Percentiles rank a stretch among this genome's conserved stretches.
Evolutionary conservation across 1,139 yeast genomes (phyloP).

Genomic region (Nematodospora anomalae): DNA sequence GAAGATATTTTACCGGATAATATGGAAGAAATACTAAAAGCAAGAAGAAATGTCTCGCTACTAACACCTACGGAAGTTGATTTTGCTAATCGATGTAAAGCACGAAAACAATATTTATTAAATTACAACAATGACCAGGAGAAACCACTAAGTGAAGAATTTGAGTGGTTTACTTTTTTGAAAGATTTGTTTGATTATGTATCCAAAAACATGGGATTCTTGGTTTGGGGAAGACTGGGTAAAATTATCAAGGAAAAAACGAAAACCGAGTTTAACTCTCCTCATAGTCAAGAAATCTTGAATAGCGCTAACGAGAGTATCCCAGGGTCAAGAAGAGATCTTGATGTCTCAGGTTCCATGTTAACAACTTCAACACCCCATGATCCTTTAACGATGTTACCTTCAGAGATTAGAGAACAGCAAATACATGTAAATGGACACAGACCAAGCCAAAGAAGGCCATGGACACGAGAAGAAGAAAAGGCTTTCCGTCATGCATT

Average conservation of each 20-base stretch:
- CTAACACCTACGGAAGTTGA: slow-evolving; percentile 72
- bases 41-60: slow-evolving; percentile 24
- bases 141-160: slow-evolving; percentile 35
- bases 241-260: slow-evolving; percentile 23
- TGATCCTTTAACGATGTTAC: slow-evolving; percentile 36
- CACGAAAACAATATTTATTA: slow-evolving; percentile 63
- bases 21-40: slow-evolving; percentile 46
- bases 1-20: slow-evolving; percentile 75
- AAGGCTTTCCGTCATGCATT: slow-evolving; percentile 80
- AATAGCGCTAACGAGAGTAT: slow-evolving; percentile 1
- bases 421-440: slow-evolving; percentile 39
- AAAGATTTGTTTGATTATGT: slow-evolving; percentile 79
- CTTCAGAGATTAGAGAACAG: slow-evolving; percentile 50
- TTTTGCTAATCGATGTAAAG: slow-evolving; percentile 66
- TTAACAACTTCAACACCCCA: slow-evolving; percentile 12
- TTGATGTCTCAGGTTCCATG: not conserved
- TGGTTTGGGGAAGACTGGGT: slow-evolving; percentile 69
- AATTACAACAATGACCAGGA: slow-evolving; percentile 34
- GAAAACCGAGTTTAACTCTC: slow-evolving; percentile 13
- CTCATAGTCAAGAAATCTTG: slow-evolving; percentile 30
- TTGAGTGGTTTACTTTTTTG: slow-evolving; percentile 34
- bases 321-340: slow-evolving; percentile 1
- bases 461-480: slow-evolving; percentile 92
- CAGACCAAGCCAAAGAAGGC: slow-evolving; percentile 48
- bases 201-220: slow-evolving; percentile 67